These are phyloP conservation scores for Ensete ventricosum DNA, from an alignment of 176 grass and related monocot genomes.

Conservation along the genomic window DNA sequence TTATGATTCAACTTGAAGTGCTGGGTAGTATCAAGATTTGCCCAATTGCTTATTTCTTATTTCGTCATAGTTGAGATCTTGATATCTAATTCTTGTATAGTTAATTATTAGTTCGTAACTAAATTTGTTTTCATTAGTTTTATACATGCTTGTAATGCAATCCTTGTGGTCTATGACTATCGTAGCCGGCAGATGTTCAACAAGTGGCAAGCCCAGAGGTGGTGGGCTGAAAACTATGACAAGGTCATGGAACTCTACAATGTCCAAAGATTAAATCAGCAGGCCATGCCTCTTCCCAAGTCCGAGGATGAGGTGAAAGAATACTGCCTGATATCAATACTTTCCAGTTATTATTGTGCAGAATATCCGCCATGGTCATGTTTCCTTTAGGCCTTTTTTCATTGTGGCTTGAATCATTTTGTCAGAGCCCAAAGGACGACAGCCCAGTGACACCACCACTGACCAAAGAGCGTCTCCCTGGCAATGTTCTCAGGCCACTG, in stretches of 20 bases:
- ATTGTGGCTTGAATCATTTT: constrained; percentile 1
- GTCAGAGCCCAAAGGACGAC: constrained; percentile 54
- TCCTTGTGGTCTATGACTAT: constrained; percentile 3
- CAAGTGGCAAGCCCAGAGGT: constrained; percentile 94
- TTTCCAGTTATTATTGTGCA: background rate
- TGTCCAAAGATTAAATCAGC: constrained; percentile 75
- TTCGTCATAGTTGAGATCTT: background rate
- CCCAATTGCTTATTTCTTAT: no score
- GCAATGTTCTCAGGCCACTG: constrained; percentile 28
- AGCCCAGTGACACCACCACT: constrained; percentile 74
- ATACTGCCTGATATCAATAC: background rate
- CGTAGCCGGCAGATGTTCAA: constrained; percentile 89
- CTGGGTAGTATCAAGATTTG: no score
- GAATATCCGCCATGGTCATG: background rate
- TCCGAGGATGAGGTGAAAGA: constrained; percentile 70
- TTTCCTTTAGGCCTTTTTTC: constrained; percentile 2
- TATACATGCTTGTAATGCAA: background rate
- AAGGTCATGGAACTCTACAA: constrained; percentile 98
- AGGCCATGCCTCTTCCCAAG: constrained; percentile 66
- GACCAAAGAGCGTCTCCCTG: constrained; percentile 57
- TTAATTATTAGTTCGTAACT: background rate
- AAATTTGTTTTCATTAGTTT: background rate
- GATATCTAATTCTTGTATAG: background rate
- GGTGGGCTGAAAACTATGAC: constrained; percentile 99
- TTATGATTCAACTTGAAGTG: no score